These are phyloP conservation scores for Fraxinus floribunda DNA, from an alignment of 305 asterid genomes.

Conservation along the genomic window DNA sequence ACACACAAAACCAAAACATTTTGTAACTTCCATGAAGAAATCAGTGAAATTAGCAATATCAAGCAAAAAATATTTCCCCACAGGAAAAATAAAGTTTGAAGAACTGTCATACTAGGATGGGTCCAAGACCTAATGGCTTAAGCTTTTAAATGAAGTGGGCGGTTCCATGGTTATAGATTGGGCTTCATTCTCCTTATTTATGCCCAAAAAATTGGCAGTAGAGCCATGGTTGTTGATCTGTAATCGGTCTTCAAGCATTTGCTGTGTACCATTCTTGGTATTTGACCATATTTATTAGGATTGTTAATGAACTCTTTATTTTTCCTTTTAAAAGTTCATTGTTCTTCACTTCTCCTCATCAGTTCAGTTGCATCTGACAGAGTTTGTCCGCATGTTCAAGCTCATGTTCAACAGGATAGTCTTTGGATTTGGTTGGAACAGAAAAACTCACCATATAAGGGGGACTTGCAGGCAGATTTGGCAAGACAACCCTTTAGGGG, in stretches of 20 bases:
- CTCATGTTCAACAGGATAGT: background rate
- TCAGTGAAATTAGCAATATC: slow-evolving; percentile 5
- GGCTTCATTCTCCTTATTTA: background rate
- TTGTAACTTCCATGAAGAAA: background rate
- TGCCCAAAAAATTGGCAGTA: background rate
- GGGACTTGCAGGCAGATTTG: background rate
- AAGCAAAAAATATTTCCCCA: slow-evolving; percentile 1
- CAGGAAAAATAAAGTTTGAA: background rate
- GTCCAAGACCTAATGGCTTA: background rate
- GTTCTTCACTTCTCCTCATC: background rate
- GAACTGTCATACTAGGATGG: background rate
- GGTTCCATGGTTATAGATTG: background rate
- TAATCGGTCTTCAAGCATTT: background rate
- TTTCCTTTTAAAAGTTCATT: background rate
- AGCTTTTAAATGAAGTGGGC: background rate
- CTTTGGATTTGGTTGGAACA: background rate
- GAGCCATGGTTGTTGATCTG: background rate
- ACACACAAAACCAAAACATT: background rate
- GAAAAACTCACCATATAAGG: background rate
- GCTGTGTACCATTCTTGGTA: background rate
- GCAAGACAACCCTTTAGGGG: background rate
- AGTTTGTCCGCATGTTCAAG: background rate
- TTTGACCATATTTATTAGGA: background rate
- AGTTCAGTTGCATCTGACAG: background rate
- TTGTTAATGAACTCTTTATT: background rate